Conservation (phyloP, 345 rosid genomes). For the Boechera retrofracta region DNA sequence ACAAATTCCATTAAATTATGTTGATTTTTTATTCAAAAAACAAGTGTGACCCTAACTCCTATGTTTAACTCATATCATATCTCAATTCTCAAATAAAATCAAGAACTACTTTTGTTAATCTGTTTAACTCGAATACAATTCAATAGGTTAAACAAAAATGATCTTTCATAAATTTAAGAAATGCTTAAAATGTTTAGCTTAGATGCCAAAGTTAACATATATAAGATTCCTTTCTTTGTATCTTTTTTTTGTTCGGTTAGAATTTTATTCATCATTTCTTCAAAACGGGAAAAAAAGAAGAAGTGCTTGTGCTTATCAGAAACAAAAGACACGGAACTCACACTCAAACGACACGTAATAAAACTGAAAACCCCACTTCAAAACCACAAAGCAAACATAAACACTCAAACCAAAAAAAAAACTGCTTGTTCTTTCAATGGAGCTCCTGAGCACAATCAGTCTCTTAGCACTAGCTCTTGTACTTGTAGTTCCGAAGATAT, state of each 20-base stretch:
- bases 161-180: background rate
- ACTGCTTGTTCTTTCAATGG: slow-evolving; percentile 27
- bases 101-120: background rate
- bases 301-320: slow-evolving; percentile 6
- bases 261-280: background rate
- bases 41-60: background rate
- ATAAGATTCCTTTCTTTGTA: background rate
- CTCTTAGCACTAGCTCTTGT: slow-evolving; percentile 27
- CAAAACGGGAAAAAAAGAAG: background rate
- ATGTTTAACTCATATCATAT: background rate
- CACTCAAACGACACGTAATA: background rate
- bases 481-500: slow-evolving; percentile 30
- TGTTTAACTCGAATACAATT: background rate
- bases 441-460: slow-evolving; percentile 26
- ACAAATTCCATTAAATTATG: background rate
- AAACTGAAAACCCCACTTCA: background rate
- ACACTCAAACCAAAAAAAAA: background rate
- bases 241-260: background rate
- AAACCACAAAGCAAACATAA: slow-evolving; percentile 18
- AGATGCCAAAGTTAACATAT: background rate
- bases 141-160: background rate
- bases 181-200: background rate
- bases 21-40: background rate
- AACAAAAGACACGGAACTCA: slow-evolving; percentile 5
- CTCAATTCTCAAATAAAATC: background rate